Base-by-base conservation (phyloP, 495 filamentous ascomycete species). In the Sporormia fimetaria region DNA sequence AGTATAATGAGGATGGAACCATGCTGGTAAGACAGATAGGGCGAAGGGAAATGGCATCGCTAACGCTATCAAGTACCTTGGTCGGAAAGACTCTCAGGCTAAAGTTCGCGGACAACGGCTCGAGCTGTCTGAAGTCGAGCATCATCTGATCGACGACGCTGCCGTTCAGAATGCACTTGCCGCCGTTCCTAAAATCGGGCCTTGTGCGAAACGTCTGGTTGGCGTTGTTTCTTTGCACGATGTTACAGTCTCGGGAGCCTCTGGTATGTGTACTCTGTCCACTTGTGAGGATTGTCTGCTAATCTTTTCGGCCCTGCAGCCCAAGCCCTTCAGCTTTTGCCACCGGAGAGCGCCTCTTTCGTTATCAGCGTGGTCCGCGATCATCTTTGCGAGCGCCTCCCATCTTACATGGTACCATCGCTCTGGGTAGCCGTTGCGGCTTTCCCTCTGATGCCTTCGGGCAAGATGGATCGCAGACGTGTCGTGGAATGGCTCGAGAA, bases 51-150 rank as follows among this genome's bases (percentile, higher is more conserved):
- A 11, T 6, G 12, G n/a, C n/a, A n/a, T n/a, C 21, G 3, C 23
- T 42, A 35, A 42, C 21, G 6, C 3, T 3, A 5, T 37, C 24
- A 7, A 37, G 33, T 49, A 49, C 36, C 33, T 58, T 25, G 59
- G 59, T 16, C 52, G 59, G 8, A 56, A 56, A 12, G 59, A 62
- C 38, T 47, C 42, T 9, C 59, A 62, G 24, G 46, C 56, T 16
- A 60, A 60, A 32, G 28, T 61, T 4, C 45, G 49, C 14, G 58
- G 58, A 1, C 57, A 60, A 23, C 21, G 57, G 17, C 35, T 60
- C 18, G 57, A 62, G 27, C 32, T 58, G 14, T 52, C 47, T 10
- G 57, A 60, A 26, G 44, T 58, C 11, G 59, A 62, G 30, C 40
- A 52, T 32, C 50, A 59, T 28, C 41, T 56, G 11, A 42, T 38